phyloP scores from a whole-genome alignment of 2,329 filamentous ascomycete genomes.

The Coniochaeta sp. region DNA sequence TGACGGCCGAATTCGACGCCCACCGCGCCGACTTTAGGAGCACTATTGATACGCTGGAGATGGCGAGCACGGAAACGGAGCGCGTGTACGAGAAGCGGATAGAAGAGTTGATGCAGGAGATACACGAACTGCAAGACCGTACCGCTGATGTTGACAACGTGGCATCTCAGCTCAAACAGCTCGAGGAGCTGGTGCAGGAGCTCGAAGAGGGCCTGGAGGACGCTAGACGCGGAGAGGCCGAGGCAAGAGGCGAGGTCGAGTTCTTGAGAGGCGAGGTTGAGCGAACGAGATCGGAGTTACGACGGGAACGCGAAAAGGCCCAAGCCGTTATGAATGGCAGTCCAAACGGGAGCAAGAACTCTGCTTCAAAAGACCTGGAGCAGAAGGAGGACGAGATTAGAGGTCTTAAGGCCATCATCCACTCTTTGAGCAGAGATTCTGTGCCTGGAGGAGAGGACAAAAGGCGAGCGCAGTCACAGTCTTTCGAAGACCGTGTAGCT shows the following conservation, averaged over 20 bases:
- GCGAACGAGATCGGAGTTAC: constrained; percentile 77
- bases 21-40: constrained; percentile 94
- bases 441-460: constrained; percentile 32
- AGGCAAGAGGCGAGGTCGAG: constrained; percentile 91
- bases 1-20: constrained; percentile 90
- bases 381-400: constrained; percentile 97
- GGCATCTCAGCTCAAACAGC: constrained; percentile 82
- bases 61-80: constrained; percentile 92
- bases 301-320: constrained; percentile 79
- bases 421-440: constrained; percentile 78
- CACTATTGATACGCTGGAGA: constrained; percentile 91
- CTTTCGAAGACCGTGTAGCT: constrained; percentile 46
- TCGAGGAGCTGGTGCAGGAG: constrained; percentile 94
- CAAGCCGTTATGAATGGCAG: constrained; percentile 52
- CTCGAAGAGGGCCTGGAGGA: constrained; percentile 95
- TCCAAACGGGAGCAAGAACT: constrained; percentile 27
- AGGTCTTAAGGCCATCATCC: constrained; percentile 94
- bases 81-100: constrained; percentile 93
- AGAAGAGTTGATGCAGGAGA: constrained; percentile 74
- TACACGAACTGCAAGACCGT: constrained; percentile 73
- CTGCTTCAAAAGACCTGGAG: constrained; percentile 67
- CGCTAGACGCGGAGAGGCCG: constrained; percentile 85
- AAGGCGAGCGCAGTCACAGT: constrained; percentile 26
- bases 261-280: constrained; percentile 94
- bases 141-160: constrained; percentile 88